Conservation (phyloP, 2,329 filamentous ascomycete species). For the Curvularia sp. region DNA sequence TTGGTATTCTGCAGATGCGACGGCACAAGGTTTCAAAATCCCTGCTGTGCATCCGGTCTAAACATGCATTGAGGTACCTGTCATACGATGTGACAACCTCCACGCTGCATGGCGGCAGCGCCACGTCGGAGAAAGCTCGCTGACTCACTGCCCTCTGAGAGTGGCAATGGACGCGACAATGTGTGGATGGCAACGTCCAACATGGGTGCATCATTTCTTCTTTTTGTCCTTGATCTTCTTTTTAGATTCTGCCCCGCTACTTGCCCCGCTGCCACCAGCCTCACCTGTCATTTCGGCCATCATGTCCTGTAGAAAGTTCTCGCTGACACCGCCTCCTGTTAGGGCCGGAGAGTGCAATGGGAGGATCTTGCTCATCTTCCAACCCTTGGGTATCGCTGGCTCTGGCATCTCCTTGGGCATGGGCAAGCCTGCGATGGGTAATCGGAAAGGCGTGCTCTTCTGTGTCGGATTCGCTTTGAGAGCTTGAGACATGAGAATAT, state of each 20-base stretch:
- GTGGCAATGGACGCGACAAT: constrained; percentile 1
- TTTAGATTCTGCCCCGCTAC: constrained; percentile 36
- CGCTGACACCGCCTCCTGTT: constrained; percentile 89
- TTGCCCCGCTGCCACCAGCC: constrained; percentile 34
- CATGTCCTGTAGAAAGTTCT: constrained; percentile 95
- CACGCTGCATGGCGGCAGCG: constrained; percentile 6
- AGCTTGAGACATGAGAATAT: constrained; percentile 78
- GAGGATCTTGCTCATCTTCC: constrained; percentile 85
- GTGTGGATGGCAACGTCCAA: not conserved
- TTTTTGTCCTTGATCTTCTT: constrained; percentile 51
- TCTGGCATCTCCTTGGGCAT: constrained; percentile 72
- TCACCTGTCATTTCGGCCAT: constrained; percentile 84
- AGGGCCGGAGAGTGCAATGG: constrained; percentile 89
- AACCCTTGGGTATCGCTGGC: constrained; percentile 75
- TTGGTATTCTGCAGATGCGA: constrained; percentile 1
- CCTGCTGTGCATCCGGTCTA: constrained; percentile 2
- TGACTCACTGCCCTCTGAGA: not conserved
- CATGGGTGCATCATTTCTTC: constrained; percentile 43
- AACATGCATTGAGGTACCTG: constrained; percentile 5
- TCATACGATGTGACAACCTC: constrained; percentile 1
- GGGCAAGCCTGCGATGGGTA: constrained; percentile 76
- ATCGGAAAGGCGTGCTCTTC: constrained; percentile 71
- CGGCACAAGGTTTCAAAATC: not conserved
- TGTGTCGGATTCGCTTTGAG: constrained; percentile 80
- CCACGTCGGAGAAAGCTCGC: constrained; percentile 1